phyloP scores from a whole-genome alignment of 1,139 yeast genomes.

The Hansenula lynferdii region DNA sequence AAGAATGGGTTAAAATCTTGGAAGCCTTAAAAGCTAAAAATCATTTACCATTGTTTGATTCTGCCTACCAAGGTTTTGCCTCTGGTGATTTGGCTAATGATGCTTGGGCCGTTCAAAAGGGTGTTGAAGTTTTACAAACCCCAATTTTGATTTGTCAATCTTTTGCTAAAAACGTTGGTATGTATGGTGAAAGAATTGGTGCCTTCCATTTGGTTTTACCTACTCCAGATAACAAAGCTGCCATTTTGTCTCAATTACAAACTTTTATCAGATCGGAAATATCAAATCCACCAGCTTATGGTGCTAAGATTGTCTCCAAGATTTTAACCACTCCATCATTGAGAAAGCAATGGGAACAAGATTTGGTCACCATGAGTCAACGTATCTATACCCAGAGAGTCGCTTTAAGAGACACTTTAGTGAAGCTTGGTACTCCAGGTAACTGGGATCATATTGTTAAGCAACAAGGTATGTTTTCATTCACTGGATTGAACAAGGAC shows the following conservation, averaged over 20 bases:
- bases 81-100: slow-evolving; percentile 82
- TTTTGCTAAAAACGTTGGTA: slow-evolving; percentile 96
- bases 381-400: slow-evolving; percentile 78
- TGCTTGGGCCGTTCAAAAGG: slow-evolving; percentile 83
- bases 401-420: slow-evolving; percentile 56
- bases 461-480: slow-evolving; percentile 97
- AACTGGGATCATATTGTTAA: slow-evolving; percentile 90
- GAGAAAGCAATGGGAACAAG: slow-evolving; percentile 77
- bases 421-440: slow-evolving; percentile 72
- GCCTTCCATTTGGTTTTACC: slow-evolving; percentile 73
- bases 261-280: slow-evolving; percentile 77
- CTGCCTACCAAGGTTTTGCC: slow-evolving; percentile 98
- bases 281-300: slow-evolving; percentile 95
- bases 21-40: slow-evolving; percentile 50
- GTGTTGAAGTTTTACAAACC: slow-evolving; percentile 46
- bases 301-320: slow-evolving; percentile 85
- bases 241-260: slow-evolving; percentile 71
- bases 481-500: slow-evolving; percentile 76
- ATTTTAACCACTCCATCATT: slow-evolving; percentile 64
- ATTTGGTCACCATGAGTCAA: slow-evolving; percentile 83
- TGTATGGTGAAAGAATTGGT: slow-evolving; percentile 98
- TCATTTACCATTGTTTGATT: slow-evolving; percentile 85
- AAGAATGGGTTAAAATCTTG: slow-evolving; percentile 77
- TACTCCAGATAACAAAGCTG: slow-evolving; percentile 35
- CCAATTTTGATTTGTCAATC: slow-evolving; percentile 85